A percentile compares a stretch with the other conserved stretches of the same genome.
Conservation (phyloP, 768 basidiomycete genomes). For the Rhodotorula kratochvilovae region DNA sequence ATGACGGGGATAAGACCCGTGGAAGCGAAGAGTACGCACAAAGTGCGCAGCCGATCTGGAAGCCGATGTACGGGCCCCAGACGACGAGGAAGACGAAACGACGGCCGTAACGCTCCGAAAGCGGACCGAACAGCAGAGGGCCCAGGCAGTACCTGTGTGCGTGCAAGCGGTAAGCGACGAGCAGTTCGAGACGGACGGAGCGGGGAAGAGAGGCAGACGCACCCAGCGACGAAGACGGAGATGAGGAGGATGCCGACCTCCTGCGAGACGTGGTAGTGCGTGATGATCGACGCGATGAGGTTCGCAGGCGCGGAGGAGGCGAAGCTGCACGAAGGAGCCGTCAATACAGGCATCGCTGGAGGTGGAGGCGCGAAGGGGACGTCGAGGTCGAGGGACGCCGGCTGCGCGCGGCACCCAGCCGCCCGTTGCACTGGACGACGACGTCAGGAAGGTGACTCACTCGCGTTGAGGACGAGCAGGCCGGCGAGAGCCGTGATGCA, state of each 20-base stretch:
- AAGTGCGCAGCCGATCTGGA: slow-evolving; percentile 41
- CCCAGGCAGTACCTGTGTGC: slow-evolving; percentile 38
- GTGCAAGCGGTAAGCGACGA: slow-evolving; percentile 10
- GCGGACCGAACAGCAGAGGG: slow-evolving; percentile 34
- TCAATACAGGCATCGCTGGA: not conserved
- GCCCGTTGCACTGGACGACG: no score
- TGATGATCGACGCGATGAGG: slow-evolving; percentile 39
- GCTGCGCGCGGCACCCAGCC: not conserved
- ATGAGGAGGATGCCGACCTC: slow-evolving; percentile 43
- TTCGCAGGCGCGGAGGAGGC: slow-evolving; percentile 42
- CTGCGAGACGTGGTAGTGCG: slow-evolving; percentile 37
- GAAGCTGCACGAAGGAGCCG: slow-evolving; percentile 33
- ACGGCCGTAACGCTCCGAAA: slow-evolving; percentile 38
- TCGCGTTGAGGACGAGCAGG: slow-evolving; percentile 44
- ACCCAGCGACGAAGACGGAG: slow-evolving; percentile 41
- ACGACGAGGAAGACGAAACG: slow-evolving; percentile 33
- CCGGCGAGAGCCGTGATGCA: slow-evolving; percentile 40
- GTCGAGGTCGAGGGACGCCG: no score
- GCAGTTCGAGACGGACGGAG: slow-evolving; percentile 21
- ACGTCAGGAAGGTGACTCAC: no score
- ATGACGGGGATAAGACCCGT: no score
- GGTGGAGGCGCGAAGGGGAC: not conserved
- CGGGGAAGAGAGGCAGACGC: not conserved
- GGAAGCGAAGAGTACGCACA: not conserved
- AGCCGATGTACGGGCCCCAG: slow-evolving; percentile 38